Evolutionary conservation across 768 basidiomycete genomes (phyloP).

Genomic region (Lactarius psammicola): DNA sequence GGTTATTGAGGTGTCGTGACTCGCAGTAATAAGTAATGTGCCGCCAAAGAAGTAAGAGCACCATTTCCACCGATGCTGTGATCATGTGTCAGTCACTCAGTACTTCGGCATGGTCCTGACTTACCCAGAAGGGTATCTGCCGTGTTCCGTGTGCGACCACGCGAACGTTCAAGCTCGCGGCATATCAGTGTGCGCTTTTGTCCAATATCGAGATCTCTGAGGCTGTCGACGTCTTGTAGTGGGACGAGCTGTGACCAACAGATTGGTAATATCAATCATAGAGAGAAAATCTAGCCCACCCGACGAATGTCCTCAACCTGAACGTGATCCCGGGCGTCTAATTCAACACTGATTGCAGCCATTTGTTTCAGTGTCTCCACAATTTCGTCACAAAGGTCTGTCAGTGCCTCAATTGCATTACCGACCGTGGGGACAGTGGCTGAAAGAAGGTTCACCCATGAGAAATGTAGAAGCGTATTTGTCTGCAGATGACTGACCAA

Average conservation of each 20-base stretch:
- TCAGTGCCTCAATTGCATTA: conserved; percentile 66
- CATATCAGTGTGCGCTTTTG: conserved; percentile 69
- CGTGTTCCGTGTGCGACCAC: conserved; percentile 41
- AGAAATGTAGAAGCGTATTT: background rate
- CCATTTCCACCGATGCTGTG: conserved; percentile 70
- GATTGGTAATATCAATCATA: background rate
- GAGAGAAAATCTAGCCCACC: conserved; percentile 39
- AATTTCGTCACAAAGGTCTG: conserved; percentile 61
- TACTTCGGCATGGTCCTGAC: conserved; percentile 29
- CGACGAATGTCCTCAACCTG: conserved; percentile 69
- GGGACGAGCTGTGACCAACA: conserved; percentile 44
- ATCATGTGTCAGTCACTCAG: background rate
- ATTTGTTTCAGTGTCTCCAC: conserved; percentile 62
- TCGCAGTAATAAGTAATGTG: conserved; percentile 69
- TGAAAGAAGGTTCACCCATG: conserved; percentile 31
- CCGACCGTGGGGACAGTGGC: conserved; percentile 77
- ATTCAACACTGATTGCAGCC: conserved; percentile 62
- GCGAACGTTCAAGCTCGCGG: conserved; percentile 55
- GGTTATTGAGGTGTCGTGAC: conserved; percentile 38
- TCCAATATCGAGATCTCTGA: conserved; percentile 63
- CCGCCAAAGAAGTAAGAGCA: conserved; percentile 76
- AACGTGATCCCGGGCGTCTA: conserved; percentile 69
- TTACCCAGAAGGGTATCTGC: conserved; percentile 58
- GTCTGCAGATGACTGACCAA: conserved; percentile 44
- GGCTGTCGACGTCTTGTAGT: conserved; percentile 51